phyloP scores from a whole-genome alignment of 306 rosid genomes.

The Castanea mollissima region DNA sequence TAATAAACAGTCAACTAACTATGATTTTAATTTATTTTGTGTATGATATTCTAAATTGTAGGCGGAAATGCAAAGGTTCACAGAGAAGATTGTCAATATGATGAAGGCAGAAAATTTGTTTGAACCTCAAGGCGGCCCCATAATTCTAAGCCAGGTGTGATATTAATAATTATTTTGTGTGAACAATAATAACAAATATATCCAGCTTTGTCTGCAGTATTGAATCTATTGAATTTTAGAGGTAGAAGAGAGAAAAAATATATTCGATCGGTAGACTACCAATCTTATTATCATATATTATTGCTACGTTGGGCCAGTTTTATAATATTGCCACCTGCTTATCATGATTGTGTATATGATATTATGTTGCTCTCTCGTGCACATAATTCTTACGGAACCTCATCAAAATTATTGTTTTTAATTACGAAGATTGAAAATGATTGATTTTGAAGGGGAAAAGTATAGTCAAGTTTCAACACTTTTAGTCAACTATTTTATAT shows the following conservation, averaged over 20 bases:
- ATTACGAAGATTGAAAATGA: too few species aligned
- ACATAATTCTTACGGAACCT: too few species aligned
- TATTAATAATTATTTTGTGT: neutral
- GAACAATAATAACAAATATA: neutral
- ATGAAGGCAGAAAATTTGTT: constrained; percentile 86
- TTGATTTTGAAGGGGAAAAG: too few species aligned
- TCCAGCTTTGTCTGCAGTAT: neutral
- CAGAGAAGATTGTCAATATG: constrained; percentile 69
- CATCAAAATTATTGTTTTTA: too few species aligned
- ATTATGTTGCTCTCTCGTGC: too few species aligned
- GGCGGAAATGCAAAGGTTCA: constrained; percentile 87
- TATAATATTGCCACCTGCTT: too few species aligned
- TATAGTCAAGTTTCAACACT: too few species aligned
- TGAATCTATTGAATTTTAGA: neutral
- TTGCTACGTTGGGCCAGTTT: neutral
- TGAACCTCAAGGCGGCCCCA: constrained; percentile 95
- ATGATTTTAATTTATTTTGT: constrained; percentile 1
- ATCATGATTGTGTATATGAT: too few species aligned
- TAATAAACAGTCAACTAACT: too few species aligned
- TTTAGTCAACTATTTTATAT: too few species aligned
- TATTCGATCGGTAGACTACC: neutral
- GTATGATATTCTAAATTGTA: constrained; percentile 31
- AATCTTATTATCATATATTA: neutral
- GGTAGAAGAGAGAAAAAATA: too few species aligned
- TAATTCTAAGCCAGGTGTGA: constrained; percentile 80